phyloP scores from a whole-genome alignment of 768 basidiomycete genomes.

The Arthromyces matolae region DNA sequence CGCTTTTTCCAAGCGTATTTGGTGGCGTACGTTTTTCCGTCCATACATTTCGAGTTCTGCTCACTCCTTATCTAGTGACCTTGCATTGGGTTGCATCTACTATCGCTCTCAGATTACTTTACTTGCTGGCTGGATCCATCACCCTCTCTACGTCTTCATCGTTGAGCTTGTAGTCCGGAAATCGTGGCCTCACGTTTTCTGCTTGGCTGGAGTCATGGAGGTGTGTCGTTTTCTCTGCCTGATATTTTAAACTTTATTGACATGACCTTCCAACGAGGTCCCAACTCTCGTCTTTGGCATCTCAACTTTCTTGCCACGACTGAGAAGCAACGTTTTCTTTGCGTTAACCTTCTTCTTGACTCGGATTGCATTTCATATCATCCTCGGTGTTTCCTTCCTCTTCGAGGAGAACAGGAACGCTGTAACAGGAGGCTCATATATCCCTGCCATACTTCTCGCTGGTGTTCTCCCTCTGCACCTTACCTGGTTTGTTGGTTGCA shows the following conservation, averaged over 20 bases:
- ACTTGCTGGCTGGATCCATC: constrained; percentile 14
- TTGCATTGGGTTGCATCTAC: constrained; percentile 40
- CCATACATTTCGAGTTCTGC: neutral
- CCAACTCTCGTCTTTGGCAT: constrained; percentile 52
- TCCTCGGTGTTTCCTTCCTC: constrained; percentile 29
- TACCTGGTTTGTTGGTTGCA: constrained; percentile 47
- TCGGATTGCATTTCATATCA: constrained; percentile 43
- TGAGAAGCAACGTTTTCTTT: constrained; percentile 48
- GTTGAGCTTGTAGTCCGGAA: constrained; percentile 31
- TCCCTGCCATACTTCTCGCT: constrained; percentile 36
- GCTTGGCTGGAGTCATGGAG: constrained; percentile 46
- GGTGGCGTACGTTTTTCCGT: neutral
- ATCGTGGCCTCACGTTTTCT: constrained; percentile 40
- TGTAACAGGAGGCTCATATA: constrained; percentile 28
- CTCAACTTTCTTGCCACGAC: constrained; percentile 36
- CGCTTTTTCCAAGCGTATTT: constrained; percentile 11
- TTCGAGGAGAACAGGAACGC: constrained; percentile 23
- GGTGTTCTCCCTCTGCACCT: constrained; percentile 46
- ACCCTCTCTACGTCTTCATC: constrained; percentile 10
- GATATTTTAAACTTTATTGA: constrained; percentile 17
- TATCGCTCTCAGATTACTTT: constrained; percentile 37
- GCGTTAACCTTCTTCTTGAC: constrained; percentile 45
- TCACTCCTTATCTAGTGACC: constrained; percentile 30
- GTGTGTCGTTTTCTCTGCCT: constrained; percentile 14
- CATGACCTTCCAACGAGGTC: constrained; percentile 36